Evolutionary conservation across 2,329 filamentous ascomycete genomes (phyloP), one percentile per base, ranked within the genome.

Genomic region (Epichloe glyceriae): DNA sequence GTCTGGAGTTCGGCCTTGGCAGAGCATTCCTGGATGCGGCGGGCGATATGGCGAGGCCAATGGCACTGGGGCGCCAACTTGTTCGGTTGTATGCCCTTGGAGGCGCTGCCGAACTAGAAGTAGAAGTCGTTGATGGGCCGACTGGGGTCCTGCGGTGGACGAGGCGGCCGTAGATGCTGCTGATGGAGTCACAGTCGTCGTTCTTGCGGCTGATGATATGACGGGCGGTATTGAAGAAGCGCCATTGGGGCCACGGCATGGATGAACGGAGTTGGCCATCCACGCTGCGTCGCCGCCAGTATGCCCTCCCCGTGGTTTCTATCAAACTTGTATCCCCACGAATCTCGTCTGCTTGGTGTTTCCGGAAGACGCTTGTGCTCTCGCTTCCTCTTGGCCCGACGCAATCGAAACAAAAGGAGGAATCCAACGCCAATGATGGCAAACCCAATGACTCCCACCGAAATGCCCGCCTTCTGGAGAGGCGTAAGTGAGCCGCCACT

Each of bases 401-500:
- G 61, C 43, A 57, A 58, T 44, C 73, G 67, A 3, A 70, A 67
- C 14, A 76, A 50, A 7, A 77, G 56, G 22, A 80, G 70, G 12
- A 76, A 60, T 4, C 67, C 69, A 30, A 79, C 58, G 5, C 71
- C 74, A 17, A 83, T 56, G 4, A 71, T 62, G 3, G 73, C 65
- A 1, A 72, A 73, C 4, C 73, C 75, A 4, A 72, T 70, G 11
- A 73, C 68, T 5, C 78, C 82, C 4, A 80, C 67, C 1, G 73
- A 68, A 52, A 85, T 80, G 6, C 80, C 82, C 17, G 72, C 73
- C 45, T 83, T 71, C 54, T 81, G 75, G 4, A 64, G 65, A 6
- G 66, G 67, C 33, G 55, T 66, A 4, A 57, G 14, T 70, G 61
- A 33, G 50, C 51, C 22, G 6, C 45, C 44, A 19, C 44, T 26